phyloP scores from a whole-genome alignment of 805 yeast genomes.

The Hagleromyces aurorensis region DNA sequence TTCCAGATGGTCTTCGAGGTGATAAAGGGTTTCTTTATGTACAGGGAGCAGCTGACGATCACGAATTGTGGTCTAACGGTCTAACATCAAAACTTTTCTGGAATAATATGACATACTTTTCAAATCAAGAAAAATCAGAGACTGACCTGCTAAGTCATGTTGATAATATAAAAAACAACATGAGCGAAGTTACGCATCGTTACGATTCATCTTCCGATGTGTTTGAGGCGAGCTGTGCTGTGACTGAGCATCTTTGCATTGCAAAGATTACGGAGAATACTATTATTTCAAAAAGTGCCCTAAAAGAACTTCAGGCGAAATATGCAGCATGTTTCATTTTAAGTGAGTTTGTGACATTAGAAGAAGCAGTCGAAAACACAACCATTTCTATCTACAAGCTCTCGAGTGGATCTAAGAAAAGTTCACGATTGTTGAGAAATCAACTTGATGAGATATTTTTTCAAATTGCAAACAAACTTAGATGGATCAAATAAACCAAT shows the following conservation, averaged over 20 bases:
- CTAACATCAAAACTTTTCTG: constrained; percentile 53
- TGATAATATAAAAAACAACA: constrained; percentile 2
- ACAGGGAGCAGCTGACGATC: constrained; percentile 94
- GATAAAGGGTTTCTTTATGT: constrained; percentile 52
- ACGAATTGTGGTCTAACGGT: constrained; percentile 70
- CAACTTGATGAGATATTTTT: constrained; percentile 38
- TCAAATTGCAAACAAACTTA: constrained; percentile 10
- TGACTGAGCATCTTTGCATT: too few relatives aligned
- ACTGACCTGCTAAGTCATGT: constrained; percentile 21
- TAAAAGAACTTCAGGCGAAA: too few relatives aligned
- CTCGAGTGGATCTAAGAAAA: constrained; percentile 47
- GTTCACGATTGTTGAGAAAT: constrained; percentile 52
- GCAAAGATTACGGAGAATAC: too few relatives aligned
- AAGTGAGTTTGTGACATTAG: too few relatives aligned
- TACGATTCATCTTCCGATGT: too few relatives aligned
- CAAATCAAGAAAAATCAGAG: constrained; percentile 26
- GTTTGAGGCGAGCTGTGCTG: too few relatives aligned
- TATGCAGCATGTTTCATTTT: too few relatives aligned
- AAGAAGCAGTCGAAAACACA: too few relatives aligned
- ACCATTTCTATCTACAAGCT: constrained; percentile 13
- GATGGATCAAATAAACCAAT: constrained; percentile 16
- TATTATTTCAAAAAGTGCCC: too few relatives aligned
- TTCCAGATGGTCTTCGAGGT: constrained; percentile 49
- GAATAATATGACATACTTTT: constrained; percentile 33
- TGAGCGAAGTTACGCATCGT: neutral